These are phyloP conservation scores for Waitea zeae DNA, from an alignment of 1,284 basidiomycete genomes.

Conservation along the genomic window DNA sequence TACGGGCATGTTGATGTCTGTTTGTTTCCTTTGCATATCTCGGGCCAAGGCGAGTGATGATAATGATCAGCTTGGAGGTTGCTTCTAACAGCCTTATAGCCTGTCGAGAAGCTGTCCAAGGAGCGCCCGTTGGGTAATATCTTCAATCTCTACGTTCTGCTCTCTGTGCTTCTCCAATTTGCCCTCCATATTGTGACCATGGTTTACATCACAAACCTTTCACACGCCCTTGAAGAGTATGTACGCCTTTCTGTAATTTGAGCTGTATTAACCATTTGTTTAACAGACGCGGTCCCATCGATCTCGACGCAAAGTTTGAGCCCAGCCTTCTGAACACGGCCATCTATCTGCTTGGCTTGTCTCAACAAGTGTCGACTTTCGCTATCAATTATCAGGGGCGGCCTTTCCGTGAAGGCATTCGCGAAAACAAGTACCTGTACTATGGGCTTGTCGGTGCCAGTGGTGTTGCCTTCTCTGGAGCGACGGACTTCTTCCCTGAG, in stretches of 20 bases:
- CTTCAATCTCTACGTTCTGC: conserved; percentile 86
- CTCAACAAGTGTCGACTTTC: conserved; percentile 93
- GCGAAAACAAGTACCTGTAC: conserved; percentile 83
- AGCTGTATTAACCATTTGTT: conserved; percentile 6
- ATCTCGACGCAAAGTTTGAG: conserved; percentile 89
- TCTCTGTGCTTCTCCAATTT: conserved; percentile 84
- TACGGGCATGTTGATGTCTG: conserved; percentile 90
- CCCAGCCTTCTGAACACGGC: conserved; percentile 87
- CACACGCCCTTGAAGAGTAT: conserved; percentile 64
- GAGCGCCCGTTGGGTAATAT: conserved; percentile 89
- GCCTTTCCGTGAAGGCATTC: conserved; percentile 90
- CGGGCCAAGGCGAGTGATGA: conserved; percentile 65
- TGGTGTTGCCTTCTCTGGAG: conserved; percentile 82
- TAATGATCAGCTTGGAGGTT: background rate
- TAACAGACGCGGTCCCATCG: conserved; percentile 58
- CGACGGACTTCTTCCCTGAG: conserved; percentile 90
- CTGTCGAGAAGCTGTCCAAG: conserved; percentile 79
- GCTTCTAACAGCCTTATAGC: conserved; percentile 23
- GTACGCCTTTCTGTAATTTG: conserved; percentile 10
- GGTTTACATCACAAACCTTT: conserved; percentile 80
- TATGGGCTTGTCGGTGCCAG: conserved; percentile 80
- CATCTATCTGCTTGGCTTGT: conserved; percentile 84
- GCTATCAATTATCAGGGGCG: conserved; percentile 94
- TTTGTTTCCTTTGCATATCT: conserved; percentile 94
- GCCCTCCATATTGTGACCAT: conserved; percentile 78